Evolutionary conservation across 345 rosid species (phyloP), one percentile per base, ranked within the genome.

Genomic region (Brassica nigra): DNA sequence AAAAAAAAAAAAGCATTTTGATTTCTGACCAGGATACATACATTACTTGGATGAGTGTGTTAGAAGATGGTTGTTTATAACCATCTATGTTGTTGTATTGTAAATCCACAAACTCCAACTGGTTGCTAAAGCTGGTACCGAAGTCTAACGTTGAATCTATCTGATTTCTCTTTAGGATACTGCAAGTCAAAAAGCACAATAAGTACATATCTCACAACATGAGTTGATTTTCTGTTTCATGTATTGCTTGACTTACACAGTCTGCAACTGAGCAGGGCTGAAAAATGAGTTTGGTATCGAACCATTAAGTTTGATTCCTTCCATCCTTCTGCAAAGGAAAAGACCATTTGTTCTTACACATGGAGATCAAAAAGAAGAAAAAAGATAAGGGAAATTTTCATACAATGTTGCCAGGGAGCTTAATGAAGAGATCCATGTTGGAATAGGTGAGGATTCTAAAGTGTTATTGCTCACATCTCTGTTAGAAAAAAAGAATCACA

Each of bases 391-490:
- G 39, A 76, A 62, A 74, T 80, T 81, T 8, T 69, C 88, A 15
- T 95, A 95, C 98, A 93, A 72, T 77, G 97, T 87, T 82, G 95
- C 84, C 52, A 93, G 79, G 57, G 89, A 80, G 34, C 31, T 55
- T 39, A 88, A 79, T 4, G 83, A 71, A 36, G 86, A 73, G 44
- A 89, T 37, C 98, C 98, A 96, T 5, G 84, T n/a, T 58, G 95
- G 97, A 78, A 93, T 49, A 1, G 61, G 78, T 36, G 93, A 44
- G 11, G 71, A 2, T 1, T 74, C 78, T 36, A 96, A 92, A 62
- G 81, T 85, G 33, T 93, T 96, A 81, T 90, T 93, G 82, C 98
- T 92, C 73, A 93, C 62, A 76, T 90, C 98, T 86, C 99, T 96
- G 88, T 73, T 47, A 72, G 14, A 66, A 2, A 9, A 3, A 42